phyloP scores from a whole-genome alignment of 495 filamentous ascomycete species.

The Penicillium silybi region DNA sequence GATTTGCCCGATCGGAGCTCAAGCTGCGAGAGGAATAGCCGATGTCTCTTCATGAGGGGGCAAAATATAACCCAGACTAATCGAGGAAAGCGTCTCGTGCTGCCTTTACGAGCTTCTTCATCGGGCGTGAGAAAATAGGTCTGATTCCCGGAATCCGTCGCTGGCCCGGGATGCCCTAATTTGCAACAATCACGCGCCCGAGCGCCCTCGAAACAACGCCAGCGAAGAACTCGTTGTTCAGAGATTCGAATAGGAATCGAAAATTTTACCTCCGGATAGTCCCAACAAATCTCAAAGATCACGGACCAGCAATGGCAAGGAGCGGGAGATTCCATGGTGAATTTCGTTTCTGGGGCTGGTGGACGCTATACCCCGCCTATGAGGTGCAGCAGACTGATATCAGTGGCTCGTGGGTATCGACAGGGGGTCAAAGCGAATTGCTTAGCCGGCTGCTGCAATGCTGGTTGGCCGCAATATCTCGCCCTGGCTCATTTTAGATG shows the following conservation, averaged over 20 bases:
- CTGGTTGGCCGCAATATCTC: not conserved
- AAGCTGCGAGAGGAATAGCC: not conserved
- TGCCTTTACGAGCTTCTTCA: not conserved
- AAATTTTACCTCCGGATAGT: not conserved
- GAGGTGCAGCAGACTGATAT: constrained; percentile 5
- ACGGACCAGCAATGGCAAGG: not conserved
- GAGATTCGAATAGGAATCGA: not conserved
- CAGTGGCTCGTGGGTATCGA: constrained; percentile 7
- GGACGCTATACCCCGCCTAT: constrained; percentile 7
- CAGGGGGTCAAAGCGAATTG: constrained; percentile 13
- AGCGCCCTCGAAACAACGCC: not conserved
- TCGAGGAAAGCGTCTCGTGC: not conserved
- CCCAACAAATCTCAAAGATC: not conserved
- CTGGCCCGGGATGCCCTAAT: constrained; percentile 13
- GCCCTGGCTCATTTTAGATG: not conserved
- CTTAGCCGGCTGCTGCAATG: not conserved
- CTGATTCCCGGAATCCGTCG: constrained; percentile 15
- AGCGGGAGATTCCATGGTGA: not conserved
- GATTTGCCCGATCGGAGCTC: not conserved
- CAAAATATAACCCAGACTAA: not conserved
- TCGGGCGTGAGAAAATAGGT: not conserved
- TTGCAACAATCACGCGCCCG: not conserved
- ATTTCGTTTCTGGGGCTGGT: constrained; percentile 1
- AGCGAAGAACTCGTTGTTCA: not conserved
- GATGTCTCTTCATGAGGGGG: not conserved